Evolutionary conservation across 208 protist species (phyloP).

Genomic region (Phytomonas serpens): DNA sequence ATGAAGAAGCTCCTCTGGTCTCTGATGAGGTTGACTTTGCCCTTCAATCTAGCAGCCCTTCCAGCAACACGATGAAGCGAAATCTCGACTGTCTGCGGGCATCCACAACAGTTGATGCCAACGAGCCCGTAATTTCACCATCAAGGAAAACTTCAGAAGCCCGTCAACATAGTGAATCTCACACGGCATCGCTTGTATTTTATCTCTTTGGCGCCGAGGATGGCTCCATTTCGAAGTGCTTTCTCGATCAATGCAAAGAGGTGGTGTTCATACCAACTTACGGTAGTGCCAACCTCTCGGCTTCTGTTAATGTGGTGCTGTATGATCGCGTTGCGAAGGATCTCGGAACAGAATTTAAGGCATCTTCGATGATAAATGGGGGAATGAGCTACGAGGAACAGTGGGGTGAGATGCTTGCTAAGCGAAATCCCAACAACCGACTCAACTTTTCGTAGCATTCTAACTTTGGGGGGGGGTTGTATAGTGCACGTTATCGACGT

Average conservation of each 20-base stretch:
- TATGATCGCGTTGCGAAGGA: conserved; percentile 59
- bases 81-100: background rate
- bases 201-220: conserved; percentile 72
- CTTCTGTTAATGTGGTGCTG: conserved; percentile 58
- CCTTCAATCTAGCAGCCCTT: too few species aligned
- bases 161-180: background rate
- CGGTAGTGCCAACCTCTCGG: conserved; percentile 68
- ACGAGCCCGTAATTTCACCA: background rate
- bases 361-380: background rate
- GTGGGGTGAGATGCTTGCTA: conserved; percentile 17
- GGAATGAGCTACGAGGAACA: background rate
- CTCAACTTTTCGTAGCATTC: background rate
- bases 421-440: conserved; percentile 58
- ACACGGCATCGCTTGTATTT: conserved; percentile 25
- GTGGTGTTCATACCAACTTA: conserved; percentile 61
- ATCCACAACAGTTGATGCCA: background rate
- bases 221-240: conserved; percentile 28
- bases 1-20: background rate
- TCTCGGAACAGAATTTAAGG: background rate
- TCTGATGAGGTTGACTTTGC: too few species aligned
- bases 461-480: background rate
- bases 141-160: conserved; percentile 1
- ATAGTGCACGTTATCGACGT: background rate
- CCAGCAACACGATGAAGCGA: too few species aligned
- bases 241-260: conserved; percentile 36